Conservation (phyloP, 495 filamentous ascomycete genomes). For the Penicillium turbatum region DNA sequence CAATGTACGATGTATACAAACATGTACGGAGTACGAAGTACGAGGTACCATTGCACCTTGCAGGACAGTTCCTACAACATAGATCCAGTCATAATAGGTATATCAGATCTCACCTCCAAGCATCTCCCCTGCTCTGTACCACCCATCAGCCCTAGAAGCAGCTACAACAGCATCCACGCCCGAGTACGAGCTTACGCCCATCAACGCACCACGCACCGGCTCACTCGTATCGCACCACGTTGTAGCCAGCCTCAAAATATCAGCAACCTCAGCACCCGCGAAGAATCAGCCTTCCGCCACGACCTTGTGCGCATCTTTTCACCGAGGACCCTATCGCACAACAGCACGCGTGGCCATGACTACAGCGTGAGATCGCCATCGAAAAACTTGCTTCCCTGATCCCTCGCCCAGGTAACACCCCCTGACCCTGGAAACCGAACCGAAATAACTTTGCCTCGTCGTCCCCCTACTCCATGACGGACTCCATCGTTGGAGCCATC, state of each 20-base stretch:
- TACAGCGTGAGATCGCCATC: neutral
- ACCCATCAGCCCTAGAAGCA: neutral
- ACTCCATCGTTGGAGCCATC: neutral
- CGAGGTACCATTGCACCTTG: neutral
- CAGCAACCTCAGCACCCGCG: neutral
- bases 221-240: neutral
- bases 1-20: neutral
- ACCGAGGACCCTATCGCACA: neutral
- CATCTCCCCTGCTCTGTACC: neutral
- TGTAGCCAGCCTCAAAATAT: neutral
- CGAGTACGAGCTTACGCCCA: neutral
- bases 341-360: constrained; percentile 1
- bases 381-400: neutral
- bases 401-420: neutral
- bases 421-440: neutral
- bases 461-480: neutral
- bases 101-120: neutral
- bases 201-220: neutral
- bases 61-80: neutral
- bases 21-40: neutral
- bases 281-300: neutral
- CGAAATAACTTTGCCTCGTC: neutral
- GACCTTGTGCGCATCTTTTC: neutral
- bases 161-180: neutral
- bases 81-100: neutral